Conservation (phyloP, 1,284 basidiomycete genomes). For the Boletellus deceptivus region DNA sequence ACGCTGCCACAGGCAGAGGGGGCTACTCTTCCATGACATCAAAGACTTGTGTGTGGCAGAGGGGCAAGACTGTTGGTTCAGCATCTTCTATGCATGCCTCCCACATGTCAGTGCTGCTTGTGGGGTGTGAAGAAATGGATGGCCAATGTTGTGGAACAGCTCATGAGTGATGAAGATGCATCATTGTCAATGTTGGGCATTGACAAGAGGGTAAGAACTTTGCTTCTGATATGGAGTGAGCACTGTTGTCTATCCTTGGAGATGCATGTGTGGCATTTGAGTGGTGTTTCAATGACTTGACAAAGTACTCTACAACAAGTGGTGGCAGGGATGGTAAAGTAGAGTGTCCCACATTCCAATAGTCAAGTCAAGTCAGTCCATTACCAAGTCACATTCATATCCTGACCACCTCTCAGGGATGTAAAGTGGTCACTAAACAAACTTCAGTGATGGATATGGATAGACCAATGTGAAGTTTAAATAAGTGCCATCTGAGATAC, state of each 20-base stretch:
- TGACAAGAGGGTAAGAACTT: slow-evolving; percentile 5
- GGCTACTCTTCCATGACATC: slow-evolving; percentile 23
- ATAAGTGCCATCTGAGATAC: no score
- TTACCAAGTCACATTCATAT: no score
- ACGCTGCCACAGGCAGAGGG: no score
- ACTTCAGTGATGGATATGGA: no score
- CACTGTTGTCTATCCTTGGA: slow-evolving; percentile 15
- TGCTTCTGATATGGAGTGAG: slow-evolving; percentile 12
- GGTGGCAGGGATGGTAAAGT: no score
- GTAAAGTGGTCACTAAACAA: no score
- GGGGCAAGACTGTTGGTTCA: slow-evolving; percentile 19
- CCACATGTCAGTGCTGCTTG: slow-evolving; percentile 17
- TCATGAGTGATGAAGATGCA: slow-evolving; percentile 12
- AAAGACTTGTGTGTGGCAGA: slow-evolving; percentile 11
- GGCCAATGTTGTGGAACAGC: slow-evolving; percentile 24
- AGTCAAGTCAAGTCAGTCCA: no score
- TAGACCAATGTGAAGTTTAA: no score
- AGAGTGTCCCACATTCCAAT: no score
- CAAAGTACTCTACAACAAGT: no score
- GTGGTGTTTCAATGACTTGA: slow-evolving; percentile 15
- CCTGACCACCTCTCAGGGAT: no score
- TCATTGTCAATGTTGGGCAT: slow-evolving; percentile 13
- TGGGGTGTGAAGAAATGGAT: slow-evolving; percentile 25
- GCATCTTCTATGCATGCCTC: slow-evolving; percentile 15
- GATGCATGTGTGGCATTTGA: slow-evolving; percentile 26